phyloP scores from a whole-genome alignment of 2,329 filamentous ascomycete genomes.

The Arthrobotrys conoides region DNA sequence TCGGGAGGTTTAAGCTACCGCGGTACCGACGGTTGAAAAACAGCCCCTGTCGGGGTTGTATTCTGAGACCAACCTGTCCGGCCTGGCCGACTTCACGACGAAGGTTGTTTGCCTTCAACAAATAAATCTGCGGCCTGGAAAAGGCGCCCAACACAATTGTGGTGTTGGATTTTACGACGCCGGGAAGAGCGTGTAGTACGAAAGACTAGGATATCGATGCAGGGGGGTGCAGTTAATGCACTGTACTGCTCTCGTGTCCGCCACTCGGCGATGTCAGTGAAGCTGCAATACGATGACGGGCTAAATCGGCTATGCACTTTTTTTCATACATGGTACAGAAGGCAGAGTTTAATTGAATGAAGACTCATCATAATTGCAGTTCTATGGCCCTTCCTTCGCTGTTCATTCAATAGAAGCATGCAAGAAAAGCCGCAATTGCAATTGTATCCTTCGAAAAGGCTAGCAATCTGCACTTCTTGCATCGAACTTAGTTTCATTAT shows the following conservation, averaged over 20 bases:
- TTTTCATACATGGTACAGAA: not conserved
- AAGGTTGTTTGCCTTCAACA: not conserved
- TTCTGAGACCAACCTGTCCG: not conserved
- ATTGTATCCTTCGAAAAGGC: not conserved
- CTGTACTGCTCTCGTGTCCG: not conserved
- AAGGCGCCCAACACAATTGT: not conserved
- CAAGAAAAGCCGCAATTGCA: not conserved
- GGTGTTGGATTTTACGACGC: conserved; percentile 1
- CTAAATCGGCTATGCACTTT: not conserved
- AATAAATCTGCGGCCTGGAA: not conserved
- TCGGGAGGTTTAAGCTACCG: not conserved
- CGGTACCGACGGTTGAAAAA: not conserved
- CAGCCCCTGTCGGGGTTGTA: not conserved
- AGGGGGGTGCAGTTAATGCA: not conserved
- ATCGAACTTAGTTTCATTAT: not conserved
- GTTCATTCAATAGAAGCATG: not conserved
- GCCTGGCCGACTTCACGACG: conserved; percentile 10
- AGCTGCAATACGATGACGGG: not conserved
- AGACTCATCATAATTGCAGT: not conserved
- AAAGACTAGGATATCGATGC: not conserved
- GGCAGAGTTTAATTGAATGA: not conserved
- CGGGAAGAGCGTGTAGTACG: conserved; percentile 5
- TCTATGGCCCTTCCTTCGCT: conserved; percentile 1
- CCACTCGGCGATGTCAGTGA: conserved; percentile 7
- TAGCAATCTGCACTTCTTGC: not conserved